phyloP scores from a whole-genome alignment of 192 early-diverging fungal species.

The Rhizoclosmatium sp. region DNA sequence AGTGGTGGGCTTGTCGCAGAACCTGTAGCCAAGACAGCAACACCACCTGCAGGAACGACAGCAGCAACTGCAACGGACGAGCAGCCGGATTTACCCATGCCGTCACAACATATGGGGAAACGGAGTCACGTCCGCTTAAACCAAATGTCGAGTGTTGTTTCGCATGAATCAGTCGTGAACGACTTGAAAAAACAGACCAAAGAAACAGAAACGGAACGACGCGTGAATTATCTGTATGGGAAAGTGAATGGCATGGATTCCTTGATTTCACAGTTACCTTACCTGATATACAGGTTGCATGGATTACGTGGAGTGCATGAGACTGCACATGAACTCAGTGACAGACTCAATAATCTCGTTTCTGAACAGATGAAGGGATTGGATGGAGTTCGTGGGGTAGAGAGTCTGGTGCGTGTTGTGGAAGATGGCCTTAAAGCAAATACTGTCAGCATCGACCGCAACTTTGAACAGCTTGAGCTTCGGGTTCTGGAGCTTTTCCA shows the following conservation, averaged over 20 bases:
- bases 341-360: background rate
- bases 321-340: slow-evolving; percentile 4
- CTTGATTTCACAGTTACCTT: background rate
- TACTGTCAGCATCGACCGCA: background rate
- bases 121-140: background rate
- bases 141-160: background rate
- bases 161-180: background rate
- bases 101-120: background rate
- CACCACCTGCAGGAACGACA: background rate
- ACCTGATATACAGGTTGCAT: slow-evolving; percentile 17
- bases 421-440: slow-evolving; percentile 27
- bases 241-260: background rate
- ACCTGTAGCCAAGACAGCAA: background rate
- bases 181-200: slow-evolving; percentile 15
- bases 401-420: slow-evolving; percentile 14
- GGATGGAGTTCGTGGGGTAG: slow-evolving; percentile 19
- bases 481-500: background rate
- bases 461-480: slow-evolving; percentile 10
- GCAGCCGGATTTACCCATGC: background rate
- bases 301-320: slow-evolving; percentile 4
- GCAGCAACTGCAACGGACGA: background rate
- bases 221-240: slow-evolving; percentile 16
- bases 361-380: slow-evolving; percentile 24
- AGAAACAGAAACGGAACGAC: slow-evolving; percentile 24
- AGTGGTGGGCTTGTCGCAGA: background rate